Evolutionary conservation across 2,329 filamentous ascomycete species (phyloP).

Genomic region (Clonostachys byssicola): DNA sequence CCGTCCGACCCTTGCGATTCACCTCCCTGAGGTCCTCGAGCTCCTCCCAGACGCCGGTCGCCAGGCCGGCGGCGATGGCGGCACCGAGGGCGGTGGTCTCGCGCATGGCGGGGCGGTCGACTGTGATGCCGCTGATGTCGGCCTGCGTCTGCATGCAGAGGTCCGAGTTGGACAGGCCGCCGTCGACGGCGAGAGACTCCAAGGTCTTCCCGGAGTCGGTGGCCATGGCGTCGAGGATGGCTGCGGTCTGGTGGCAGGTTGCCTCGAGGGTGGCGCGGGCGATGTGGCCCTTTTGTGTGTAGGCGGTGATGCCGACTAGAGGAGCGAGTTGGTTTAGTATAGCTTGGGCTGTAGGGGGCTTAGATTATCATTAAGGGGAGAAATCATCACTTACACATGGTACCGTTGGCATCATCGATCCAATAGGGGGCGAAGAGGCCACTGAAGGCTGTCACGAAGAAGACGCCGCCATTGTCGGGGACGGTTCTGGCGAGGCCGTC

Average conservation of each 20-base stretch:
- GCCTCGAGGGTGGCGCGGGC: constrained; percentile 77
- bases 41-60: constrained; percentile 68
- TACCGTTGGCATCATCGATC: constrained; percentile 79
- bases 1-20: constrained; percentile 64
- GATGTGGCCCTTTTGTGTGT: constrained; percentile 73
- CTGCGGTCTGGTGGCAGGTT: constrained; percentile 79
- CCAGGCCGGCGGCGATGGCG: constrained; percentile 78
- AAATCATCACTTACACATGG: constrained; percentile 54
- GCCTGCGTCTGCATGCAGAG: constrained; percentile 79
- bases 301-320: constrained; percentile 69
- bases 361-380: too few species aligned
- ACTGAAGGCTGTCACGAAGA: constrained; percentile 77
- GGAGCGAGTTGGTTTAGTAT: too few species aligned
- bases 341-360: too few species aligned
- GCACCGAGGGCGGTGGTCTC: constrained; percentile 81
- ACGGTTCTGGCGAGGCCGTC: constrained; percentile 42
- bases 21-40: constrained; percentile 69
- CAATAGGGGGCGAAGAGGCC: constrained; percentile 81
- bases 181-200: constrained; percentile 73
- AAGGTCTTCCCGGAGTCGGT: constrained; percentile 73
- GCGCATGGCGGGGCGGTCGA: constrained; percentile 75
- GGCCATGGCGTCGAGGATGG: constrained; percentile 77
- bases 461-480: constrained; percentile 68
- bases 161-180: constrained; percentile 78
- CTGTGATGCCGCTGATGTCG: constrained; percentile 74